Conservation (phyloP, 139 green algal species). For the Chlorella sp. region DNA sequence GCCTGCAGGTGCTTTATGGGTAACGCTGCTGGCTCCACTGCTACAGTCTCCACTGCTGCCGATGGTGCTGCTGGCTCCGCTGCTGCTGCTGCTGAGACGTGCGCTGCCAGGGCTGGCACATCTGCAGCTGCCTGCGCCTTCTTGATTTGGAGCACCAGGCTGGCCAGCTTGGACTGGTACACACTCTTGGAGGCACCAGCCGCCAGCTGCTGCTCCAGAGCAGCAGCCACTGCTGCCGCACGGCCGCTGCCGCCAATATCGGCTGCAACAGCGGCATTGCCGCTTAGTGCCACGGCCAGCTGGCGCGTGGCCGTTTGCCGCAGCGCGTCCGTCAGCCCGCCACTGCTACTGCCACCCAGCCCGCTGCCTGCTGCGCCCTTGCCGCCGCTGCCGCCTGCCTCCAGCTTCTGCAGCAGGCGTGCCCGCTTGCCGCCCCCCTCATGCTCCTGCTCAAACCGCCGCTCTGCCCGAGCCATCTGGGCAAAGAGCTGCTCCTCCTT, state of each 20-base stretch:
- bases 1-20: background rate
- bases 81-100: background rate
- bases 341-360: background rate
- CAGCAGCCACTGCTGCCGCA: background rate
- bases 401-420: conserved; percentile 2
- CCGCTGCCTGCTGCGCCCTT: background rate
- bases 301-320: background rate
- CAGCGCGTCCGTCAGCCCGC: background rate
- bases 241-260: background rate
- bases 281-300: background rate
- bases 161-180: conserved; percentile 13
- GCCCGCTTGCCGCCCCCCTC: background rate
- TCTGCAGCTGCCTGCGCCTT: background rate
- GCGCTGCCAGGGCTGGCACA: background rate
- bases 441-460: conserved; percentile 14
- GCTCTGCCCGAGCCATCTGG: background rate
- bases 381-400: background rate
- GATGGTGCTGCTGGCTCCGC: background rate
- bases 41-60: background rate
- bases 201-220: background rate
- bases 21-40: background rate
- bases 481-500: background rate
- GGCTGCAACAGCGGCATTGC: background rate
- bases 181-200: background rate
- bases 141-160: conserved; percentile 9